Evolutionary conservation across 345 rosid species (phyloP).

Genomic region (Erysimum cheiranthoides): DNA sequence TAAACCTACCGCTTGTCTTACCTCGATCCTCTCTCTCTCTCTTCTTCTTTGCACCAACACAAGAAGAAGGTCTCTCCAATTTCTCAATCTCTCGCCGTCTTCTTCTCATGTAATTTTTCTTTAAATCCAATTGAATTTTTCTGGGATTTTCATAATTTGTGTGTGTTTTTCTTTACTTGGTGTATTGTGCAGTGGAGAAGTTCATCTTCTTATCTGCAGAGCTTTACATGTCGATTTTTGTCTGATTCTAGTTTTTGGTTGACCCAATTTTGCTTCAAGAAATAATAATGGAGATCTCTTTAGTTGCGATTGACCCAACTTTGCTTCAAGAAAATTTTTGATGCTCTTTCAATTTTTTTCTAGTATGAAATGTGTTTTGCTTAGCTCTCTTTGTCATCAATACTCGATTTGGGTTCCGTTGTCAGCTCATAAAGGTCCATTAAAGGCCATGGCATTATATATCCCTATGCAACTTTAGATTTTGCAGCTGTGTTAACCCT

Average conservation of each 20-base stretch:
- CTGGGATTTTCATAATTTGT: neutral
- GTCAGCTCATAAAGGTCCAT: conserved; percentile 14
- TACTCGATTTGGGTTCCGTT: neutral
- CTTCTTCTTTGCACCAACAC: conserved; percentile 8
- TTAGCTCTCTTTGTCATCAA: neutral
- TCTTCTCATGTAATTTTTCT: neutral
- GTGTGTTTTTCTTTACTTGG: neutral
- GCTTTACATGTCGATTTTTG: neutral
- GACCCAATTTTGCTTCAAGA: conserved; percentile 15
- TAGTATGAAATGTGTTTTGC: neutral
- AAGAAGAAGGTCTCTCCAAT: conserved; percentile 17
- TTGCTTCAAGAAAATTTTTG: neutral
- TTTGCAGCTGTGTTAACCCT: neutral
- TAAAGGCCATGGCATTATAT: neutral
- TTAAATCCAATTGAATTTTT: neutral
- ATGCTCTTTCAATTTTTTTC: neutral
- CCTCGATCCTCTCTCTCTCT: conserved; percentile 45
- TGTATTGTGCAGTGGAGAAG: neutral
- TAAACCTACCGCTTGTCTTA: conserved; percentile 42
- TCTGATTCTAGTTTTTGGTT: conserved; percentile 1
- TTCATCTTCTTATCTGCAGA: conserved; percentile 11
- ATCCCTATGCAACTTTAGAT: neutral
- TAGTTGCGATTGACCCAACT: conserved; percentile 10
- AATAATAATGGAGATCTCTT: neutral
- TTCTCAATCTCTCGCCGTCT: conserved; percentile 4